Base-by-base conservation (phyloP, 2,329 filamentous ascomycete species). In the Ascochyta fabae region DNA sequence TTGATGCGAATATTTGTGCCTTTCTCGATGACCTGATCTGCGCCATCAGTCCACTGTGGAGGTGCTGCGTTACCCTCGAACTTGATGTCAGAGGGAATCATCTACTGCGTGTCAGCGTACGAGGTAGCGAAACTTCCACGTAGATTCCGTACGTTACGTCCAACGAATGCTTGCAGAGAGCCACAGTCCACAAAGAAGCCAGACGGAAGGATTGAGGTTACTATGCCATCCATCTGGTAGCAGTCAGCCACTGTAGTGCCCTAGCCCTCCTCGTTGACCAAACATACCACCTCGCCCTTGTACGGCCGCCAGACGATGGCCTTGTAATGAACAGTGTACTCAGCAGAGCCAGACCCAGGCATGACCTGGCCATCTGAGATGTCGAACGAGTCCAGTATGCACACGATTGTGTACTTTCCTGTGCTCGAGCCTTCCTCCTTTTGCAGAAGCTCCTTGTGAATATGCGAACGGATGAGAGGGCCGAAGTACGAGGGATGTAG, bases 281-380 rank as follows among this genome's bases (percentile, higher is more conserved):
- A 49, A 79, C 89, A 78, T 86, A 96, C 95, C 76, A 95, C 96
- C 83, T 99, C 95, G 71, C 95, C 94, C 78, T 95, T 94, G 83
- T 98, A 99, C 10, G 95, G 95, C 71, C 94, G 87, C 94, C 94
- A 99, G 54, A 99, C 92, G 57, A 99, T 94, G 48, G 95, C 95
- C 58, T 93, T 91, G 75, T 97, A 99, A 69, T 90, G 88, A 43
- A 99, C 92, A 0, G 91, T 96, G 74, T 97, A 99, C 77, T 97
- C 92, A 19, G 95, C 94, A 65, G 96, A 84, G 9, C 93, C 95
- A 59, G 90, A 96, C 8, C 94, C 91, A 3, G 95, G 94, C 53
- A 97, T 85, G 59, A 99, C 94, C 66, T 92, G 89, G 12, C 93
- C 93, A 72, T 96, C 92, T 15, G 92, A 96, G 70, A 98, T 94